A percentile compares a stretch with the other conserved stretches of the same genome.
These are phyloP conservation scores for Tetrahymena elliotti DNA, from an alignment of 73 alveolate species.

Conservation along the genomic window DNA sequence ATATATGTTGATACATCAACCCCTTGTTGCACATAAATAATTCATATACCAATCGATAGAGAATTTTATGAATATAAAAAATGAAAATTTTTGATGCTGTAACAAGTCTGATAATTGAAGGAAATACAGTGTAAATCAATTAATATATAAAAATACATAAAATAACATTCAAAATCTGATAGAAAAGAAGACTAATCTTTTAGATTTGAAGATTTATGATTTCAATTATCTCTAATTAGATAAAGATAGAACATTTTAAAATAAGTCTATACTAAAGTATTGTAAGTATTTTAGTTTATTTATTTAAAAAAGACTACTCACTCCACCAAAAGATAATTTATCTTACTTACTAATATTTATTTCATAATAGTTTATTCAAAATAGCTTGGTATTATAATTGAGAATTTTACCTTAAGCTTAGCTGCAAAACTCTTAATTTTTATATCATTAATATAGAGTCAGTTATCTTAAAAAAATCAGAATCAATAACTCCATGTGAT, in stretches of 20 bases:
- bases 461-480: background rate
- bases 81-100: no score
- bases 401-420: background rate
- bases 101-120: no score
- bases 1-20: no score
- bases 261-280: background rate
- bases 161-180: background rate
- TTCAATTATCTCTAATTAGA: background rate
- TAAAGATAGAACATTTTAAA: background rate
- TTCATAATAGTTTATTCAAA: no score
- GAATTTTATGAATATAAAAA: no score
- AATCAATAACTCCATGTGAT: background rate
- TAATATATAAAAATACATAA: background rate
- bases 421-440: background rate
- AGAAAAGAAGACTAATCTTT: background rate
- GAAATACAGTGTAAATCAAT: background rate
- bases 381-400: no score
- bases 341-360: background rate
- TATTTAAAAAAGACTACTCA: background rate
- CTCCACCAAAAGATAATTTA: background rate
- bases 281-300: background rate
- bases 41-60: no score
- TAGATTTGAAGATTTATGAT: background rate
- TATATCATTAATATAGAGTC: background rate
- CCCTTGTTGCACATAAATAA: no score